Base-by-base conservation (phyloP, 805 yeast species). In the Clavispora vitiphila region DNA sequence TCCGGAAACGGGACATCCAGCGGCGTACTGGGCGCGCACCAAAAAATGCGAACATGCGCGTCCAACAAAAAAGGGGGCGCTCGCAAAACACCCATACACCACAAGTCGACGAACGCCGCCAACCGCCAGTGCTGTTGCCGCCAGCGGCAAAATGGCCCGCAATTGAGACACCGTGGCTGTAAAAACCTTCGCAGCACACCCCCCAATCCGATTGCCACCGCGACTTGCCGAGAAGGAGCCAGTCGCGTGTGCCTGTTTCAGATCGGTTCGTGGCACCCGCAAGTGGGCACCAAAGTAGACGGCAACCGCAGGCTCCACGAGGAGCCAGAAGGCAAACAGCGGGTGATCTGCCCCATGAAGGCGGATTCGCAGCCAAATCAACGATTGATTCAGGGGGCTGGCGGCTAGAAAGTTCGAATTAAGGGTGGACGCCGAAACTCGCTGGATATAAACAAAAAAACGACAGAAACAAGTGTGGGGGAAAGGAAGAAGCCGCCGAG, bases 61-160 rank as follows among this genome's bases (percentile, higher is more conserved):
- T 19, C 19, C 9, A 29, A 7, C 29, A 8, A 32, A 32, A 32
- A 30, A 12, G 39, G 34, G 38, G 39, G 10, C n/a, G 24, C 27
- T 6, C 34, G 26, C 27, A 26, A 39, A 34, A 42, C 46, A 45
- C 35, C 48, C 48, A 34, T 45, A 45, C 48, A 45, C 48, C 48
- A 27, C 37, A n/a, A 34, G 20, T 29, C 32, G 32, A 29, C 32
- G 32, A 29, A 29, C 20, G 20, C 32, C 32, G 12, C 32, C 14
- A 16, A 20, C 32, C 32, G 20, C 32, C 32, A 16, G 12, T 26
- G 8, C 30, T n/a, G 16, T 9, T n/a, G 8, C 10, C 9, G 8
- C 15, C 15, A n/a, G 7, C 32, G 32, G 20, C 32, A 8, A 27
- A n/a, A 4, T 20, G 12, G 20, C 32, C 20, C 9, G 19, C 32